Conservation (phyloP, 2,329 filamentous ascomycete species). For the Microcyclosporella mali region DNA sequence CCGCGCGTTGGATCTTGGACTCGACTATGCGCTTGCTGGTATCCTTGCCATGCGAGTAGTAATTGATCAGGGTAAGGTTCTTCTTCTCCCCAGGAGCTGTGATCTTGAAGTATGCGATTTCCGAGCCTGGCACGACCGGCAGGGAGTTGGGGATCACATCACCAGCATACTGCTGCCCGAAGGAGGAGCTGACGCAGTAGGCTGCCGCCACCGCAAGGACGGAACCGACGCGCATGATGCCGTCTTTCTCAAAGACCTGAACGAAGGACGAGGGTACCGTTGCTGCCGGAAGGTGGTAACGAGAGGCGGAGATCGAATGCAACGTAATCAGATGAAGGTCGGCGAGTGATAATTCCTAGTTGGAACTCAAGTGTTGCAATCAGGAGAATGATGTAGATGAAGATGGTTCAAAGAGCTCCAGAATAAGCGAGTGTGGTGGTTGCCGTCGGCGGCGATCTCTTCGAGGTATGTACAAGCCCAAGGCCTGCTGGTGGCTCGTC, state of each 20-base stretch:
- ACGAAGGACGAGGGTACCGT: neutral
- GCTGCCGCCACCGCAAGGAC: neutral
- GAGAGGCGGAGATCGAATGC: too few species aligned
- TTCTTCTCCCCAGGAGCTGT: conserved; percentile 22
- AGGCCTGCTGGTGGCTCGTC: too few species aligned
- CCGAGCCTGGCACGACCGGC: conserved; percentile 29
- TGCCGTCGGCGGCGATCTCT: too few species aligned
- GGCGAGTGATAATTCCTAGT: too few species aligned
- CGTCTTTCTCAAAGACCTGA: neutral
- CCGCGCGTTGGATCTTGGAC: conserved; percentile 27
- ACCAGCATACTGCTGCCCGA: conserved; percentile 29
- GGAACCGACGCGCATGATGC: neutral
- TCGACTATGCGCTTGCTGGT: conserved; percentile 22
- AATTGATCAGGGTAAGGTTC: conserved; percentile 33
- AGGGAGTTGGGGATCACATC: conserved; percentile 28
- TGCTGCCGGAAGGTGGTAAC: neutral
- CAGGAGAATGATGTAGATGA: too few species aligned
- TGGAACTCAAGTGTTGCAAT: too few species aligned
- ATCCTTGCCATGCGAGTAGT: conserved; percentile 24
- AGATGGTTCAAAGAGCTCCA: too few species aligned
- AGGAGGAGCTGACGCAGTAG: neutral
- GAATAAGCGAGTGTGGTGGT: too few species aligned
- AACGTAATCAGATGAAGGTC: too few species aligned
- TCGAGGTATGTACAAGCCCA: too few species aligned
- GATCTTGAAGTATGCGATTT: conserved; percentile 32